Percentiles rank a stretch among this genome's conserved stretches.
Conservation (phyloP, 257 asterid species). For the Linderniella brevidens region DNA sequence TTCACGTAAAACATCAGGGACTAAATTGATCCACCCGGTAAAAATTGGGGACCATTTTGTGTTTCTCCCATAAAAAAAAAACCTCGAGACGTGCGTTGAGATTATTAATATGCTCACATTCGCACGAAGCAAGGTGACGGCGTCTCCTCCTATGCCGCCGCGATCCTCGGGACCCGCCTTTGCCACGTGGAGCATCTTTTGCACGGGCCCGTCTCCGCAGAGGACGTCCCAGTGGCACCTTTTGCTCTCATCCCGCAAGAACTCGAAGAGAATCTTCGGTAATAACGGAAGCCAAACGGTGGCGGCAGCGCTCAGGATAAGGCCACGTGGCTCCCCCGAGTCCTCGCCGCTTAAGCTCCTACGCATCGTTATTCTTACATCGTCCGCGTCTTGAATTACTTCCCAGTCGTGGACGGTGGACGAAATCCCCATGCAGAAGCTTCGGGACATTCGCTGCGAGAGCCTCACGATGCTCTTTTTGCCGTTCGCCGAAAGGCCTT, state of each 20-base stretch:
- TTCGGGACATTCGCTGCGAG: conserved; percentile 63
- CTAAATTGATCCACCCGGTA: too few relatives aligned
- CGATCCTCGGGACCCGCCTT: conserved; percentile 45
- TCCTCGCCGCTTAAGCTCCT: conserved; percentile 45
- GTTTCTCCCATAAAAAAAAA: too few relatives aligned
- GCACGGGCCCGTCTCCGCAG: conserved; percentile 51
- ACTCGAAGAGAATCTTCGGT: conserved; percentile 31
- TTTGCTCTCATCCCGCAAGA: conserved; percentile 39
- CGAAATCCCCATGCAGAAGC: conserved; percentile 54
- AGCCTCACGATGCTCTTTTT: conserved; percentile 45
- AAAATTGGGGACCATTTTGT: too few relatives aligned
- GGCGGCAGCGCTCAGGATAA: conserved; percentile 60
- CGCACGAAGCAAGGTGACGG: conserved; percentile 35
- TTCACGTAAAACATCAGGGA: too few relatives aligned
- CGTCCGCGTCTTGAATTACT: conserved; percentile 31
- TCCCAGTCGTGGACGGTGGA: conserved; percentile 64
- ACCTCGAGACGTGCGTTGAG: too few relatives aligned
- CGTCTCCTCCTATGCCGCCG: conserved; percentile 16
- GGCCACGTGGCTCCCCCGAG: conserved; percentile 63
- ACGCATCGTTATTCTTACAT: conserved; percentile 43
- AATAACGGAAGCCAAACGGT: conserved; percentile 62
- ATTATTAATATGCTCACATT: conserved; percentile 28
- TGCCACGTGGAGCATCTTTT: conserved; percentile 34
- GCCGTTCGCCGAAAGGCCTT: conserved; percentile 33
- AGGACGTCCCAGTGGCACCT: conserved; percentile 68